phyloP scores from a whole-genome alignment of 495 filamentous ascomycete genomes.

The Neurospora sp. region DNA sequence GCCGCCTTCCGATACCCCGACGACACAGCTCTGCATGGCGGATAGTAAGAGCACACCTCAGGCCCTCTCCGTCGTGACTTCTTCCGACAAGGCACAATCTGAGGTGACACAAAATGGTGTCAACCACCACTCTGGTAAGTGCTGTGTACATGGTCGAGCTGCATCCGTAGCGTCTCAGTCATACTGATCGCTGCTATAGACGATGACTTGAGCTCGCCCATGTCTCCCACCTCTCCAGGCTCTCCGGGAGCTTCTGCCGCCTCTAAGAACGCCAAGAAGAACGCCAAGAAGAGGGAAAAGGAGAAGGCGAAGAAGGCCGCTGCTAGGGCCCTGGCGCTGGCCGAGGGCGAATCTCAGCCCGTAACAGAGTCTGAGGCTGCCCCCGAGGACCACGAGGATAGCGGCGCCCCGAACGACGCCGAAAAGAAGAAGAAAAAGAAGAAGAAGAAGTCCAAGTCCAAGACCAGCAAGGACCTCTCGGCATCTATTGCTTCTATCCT shows the following conservation, averaged over 20 bases:
- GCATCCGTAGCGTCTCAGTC: neutral
- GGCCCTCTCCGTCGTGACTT: conserved; percentile 27
- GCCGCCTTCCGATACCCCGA: conserved; percentile 18
- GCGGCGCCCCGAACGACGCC: neutral
- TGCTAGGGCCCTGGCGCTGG: conserved; percentile 1
- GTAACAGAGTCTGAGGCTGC: conserved; percentile 3
- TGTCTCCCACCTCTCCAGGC: neutral
- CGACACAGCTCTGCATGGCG: conserved; percentile 27
- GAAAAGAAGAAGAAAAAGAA: neutral
- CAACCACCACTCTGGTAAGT: neutral
- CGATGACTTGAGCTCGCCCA: conserved; percentile 1
- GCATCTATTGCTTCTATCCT: neutral
- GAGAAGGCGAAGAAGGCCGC: conserved; percentile 14
- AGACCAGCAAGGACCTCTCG: neutral
- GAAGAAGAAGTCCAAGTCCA: conserved; percentile 5
- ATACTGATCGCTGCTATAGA: neutral
- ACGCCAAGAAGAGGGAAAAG: conserved; percentile 17
- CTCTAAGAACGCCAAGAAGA: conserved; percentile 9
- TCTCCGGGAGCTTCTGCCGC: neutral
- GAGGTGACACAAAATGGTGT: conserved; percentile 19
- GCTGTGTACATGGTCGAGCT: neutral
- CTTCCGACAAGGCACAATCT: conserved; percentile 25
- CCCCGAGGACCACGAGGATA: conserved; percentile 5
- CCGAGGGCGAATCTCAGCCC: conserved; percentile 2
- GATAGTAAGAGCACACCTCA: conserved; percentile 32